Conservation (phyloP, 2,329 filamentous ascomycete genomes). For the Aspergillus sp. region DNA sequence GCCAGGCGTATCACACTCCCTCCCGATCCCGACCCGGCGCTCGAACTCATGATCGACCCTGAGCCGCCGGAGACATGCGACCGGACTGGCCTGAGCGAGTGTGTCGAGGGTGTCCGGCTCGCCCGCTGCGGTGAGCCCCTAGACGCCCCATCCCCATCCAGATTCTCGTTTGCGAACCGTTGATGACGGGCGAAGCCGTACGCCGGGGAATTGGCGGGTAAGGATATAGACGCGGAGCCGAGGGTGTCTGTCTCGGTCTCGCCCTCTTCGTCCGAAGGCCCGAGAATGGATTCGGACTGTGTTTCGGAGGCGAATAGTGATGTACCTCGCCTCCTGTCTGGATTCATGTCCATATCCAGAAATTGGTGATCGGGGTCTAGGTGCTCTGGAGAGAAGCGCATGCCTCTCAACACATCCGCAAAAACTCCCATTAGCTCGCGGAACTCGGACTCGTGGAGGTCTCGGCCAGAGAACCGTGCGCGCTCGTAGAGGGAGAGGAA, state of each 20-base stretch:
- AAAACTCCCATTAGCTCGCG: conserved; percentile 81
- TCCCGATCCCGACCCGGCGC: conserved; percentile 19
- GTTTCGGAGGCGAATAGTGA: background rate
- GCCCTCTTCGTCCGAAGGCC: conserved; percentile 45
- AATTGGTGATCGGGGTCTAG: conserved; percentile 32
- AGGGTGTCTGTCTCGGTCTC: conserved; percentile 34
- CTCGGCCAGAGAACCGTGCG: conserved; percentile 76
- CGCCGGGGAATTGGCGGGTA: conserved; percentile 5
- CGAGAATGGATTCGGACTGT: conserved; percentile 37
- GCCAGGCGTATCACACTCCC: conserved; percentile 47
- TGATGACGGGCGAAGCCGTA: background rate
- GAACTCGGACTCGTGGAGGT: conserved; percentile 73
- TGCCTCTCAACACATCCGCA: conserved; percentile 75
- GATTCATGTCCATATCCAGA: conserved; percentile 28
- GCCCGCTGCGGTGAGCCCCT: conserved; percentile 15
- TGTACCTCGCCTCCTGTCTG: conserved; percentile 22
- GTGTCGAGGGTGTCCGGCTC: conserved; percentile 40
- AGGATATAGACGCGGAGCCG: conserved; percentile 28
- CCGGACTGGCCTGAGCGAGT: conserved; percentile 38
- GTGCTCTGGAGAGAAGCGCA: conserved; percentile 67
- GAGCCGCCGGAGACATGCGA: conserved; percentile 41
- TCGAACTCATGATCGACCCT: conserved; percentile 12
- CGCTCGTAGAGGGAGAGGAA: conserved; percentile 82
- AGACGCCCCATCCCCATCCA: conserved; percentile 30
- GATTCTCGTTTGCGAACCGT: conserved; percentile 23